Conservation (phyloP, 169 alveolate genomes). For the Plasmodium gonderi region DNA sequence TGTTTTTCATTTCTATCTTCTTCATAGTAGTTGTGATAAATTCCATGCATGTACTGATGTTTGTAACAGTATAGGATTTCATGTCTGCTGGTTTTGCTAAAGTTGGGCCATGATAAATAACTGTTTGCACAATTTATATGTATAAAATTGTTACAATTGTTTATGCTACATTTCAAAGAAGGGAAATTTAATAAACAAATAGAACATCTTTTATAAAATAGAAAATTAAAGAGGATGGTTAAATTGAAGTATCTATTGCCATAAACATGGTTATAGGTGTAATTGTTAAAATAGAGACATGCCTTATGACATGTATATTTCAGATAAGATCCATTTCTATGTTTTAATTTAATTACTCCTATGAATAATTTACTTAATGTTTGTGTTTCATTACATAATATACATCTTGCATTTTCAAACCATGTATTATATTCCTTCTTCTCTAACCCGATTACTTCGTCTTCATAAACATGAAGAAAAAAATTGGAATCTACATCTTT, state of each 20-base stretch:
- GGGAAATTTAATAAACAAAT: conserved; percentile 55
- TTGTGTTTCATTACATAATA: conserved; percentile 60
- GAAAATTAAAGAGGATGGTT: conserved; percentile 28
- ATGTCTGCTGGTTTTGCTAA: conserved; percentile 44
- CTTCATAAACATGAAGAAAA: conserved; percentile 40
- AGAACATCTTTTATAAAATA: conserved; percentile 41
- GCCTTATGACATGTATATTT: conserved; percentile 67
- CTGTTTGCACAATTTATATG: conserved; percentile 50
- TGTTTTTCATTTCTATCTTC: background rate
- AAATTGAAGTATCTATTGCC: conserved; percentile 67
- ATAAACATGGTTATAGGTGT: conserved; percentile 43
- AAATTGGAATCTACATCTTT: conserved; percentile 1
- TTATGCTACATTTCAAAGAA: conserved; percentile 50
- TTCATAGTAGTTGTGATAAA: conserved; percentile 34
- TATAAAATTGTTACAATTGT: conserved; percentile 30
- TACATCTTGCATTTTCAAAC: conserved; percentile 26
- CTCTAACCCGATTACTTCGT: conserved; percentile 42
- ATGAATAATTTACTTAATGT: conserved; percentile 33
- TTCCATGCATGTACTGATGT: conserved; percentile 72
- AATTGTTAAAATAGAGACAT: conserved; percentile 43
- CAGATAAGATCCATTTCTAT: conserved; percentile 25
- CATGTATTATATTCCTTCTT: conserved; percentile 43
- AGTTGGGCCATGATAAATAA: conserved; percentile 67
- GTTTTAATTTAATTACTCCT: conserved; percentile 34
- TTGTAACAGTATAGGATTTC: conserved; percentile 47